These are phyloP conservation scores for Ophiostoma himal-ulmi DNA, from an alignment of 2,329 filamentous ascomycete genomes.

Conservation along the genomic window DNA sequence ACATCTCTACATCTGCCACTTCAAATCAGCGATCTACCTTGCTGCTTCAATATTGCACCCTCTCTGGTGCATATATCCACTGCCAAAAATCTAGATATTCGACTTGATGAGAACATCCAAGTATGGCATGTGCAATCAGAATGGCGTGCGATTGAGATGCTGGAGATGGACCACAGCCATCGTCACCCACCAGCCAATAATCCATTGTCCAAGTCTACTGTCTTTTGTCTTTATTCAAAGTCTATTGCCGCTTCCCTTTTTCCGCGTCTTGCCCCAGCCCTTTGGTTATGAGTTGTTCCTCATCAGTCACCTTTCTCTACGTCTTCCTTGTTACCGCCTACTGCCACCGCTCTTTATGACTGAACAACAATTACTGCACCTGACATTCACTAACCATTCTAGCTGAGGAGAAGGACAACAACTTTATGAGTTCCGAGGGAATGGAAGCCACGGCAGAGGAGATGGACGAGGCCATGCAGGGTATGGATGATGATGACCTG, in stretches of 20 bases:
- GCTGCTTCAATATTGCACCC: background rate
- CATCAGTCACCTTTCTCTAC: background rate
- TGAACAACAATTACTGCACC: background rate
- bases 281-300: background rate
- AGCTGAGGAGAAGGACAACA: conserved; percentile 63
- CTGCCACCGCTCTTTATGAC: background rate
- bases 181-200: background rate
- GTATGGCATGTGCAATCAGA: background rate
- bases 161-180: background rate
- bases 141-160: background rate
- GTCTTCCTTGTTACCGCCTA: background rate
- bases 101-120: background rate
- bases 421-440: conserved; percentile 62
- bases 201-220: background rate
- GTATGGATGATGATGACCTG: conserved; percentile 16
- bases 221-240: background rate
- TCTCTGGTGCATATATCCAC: background rate
- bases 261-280: background rate
- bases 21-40: background rate
- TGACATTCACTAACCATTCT: conserved; percentile 22
- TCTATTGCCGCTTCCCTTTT: background rate
- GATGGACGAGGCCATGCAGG: conserved; percentile 48
- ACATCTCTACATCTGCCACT: background rate
- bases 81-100: background rate
- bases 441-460: conserved; percentile 60